phyloP scores from a whole-genome alignment of 169 alveolate genomes.

The Theileria orientalis region DNA sequence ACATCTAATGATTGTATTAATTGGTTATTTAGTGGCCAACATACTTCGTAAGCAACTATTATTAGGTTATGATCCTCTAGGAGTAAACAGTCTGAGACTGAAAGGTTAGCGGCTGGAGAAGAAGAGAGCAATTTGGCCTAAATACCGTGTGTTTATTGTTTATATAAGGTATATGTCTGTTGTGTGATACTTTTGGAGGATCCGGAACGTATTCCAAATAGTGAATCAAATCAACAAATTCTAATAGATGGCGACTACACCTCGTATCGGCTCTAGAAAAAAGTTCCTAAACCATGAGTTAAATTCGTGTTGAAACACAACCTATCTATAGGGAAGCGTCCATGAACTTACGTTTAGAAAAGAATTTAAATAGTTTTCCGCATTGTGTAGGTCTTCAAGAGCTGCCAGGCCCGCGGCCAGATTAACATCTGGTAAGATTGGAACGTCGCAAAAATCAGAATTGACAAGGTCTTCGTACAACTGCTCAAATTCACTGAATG shows the following conservation, averaged over 20 bases:
- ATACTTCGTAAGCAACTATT: conserved; percentile 53
- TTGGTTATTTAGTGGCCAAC: background rate
- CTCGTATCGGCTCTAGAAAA: conserved; percentile 60
- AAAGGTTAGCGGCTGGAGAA: conserved; percentile 15
- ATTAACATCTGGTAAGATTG: conserved; percentile 55
- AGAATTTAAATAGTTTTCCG: conserved; percentile 30
- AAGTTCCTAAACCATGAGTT: conserved; percentile 28
- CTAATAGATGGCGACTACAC: conserved; percentile 27
- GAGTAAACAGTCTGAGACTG: conserved; percentile 50
- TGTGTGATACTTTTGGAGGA: conserved; percentile 10
- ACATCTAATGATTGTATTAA: background rate
- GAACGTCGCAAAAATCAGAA: conserved; percentile 50
- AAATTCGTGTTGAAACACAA: too few species aligned
- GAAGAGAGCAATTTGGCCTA: conserved; percentile 30
- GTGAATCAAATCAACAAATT: conserved; percentile 46
- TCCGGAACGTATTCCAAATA: conserved; percentile 33
- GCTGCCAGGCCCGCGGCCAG: conserved; percentile 39
- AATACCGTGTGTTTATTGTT: background rate
- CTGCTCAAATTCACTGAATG: conserved; percentile 53
- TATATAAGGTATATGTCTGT: background rate
- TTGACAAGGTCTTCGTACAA: conserved; percentile 35
- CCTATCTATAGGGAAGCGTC: background rate
- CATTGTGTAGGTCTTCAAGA: conserved; percentile 23
- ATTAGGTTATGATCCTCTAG: conserved; percentile 18
- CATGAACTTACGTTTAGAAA: conserved; percentile 41